Base-by-base conservation (phyloP, 192 early-diverging fungal species). In the Gigaspora rosea region DNA sequence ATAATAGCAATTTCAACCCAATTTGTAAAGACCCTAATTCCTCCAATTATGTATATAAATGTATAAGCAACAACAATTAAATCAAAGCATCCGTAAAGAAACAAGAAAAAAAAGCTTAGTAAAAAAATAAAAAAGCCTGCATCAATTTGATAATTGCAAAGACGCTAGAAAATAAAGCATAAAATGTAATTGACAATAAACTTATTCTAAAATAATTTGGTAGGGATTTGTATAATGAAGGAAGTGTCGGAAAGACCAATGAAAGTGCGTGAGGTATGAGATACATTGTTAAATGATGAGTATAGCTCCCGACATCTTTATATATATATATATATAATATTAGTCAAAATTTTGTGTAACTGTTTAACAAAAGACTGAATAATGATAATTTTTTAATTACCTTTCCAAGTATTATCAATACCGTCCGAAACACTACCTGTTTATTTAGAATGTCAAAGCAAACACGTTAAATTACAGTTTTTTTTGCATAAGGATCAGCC, bases 191-290 rank as follows among this genome's bases (percentile, higher is more conserved):
- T 41, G 64, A 41, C n/a, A 66, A 18, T 18, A 66, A 66, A 16
- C 64, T 66, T 18, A 46, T 66, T 46, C 64, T 66, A 33, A 66
- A 41, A 66, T 66, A n/a, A 66, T 41, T 15, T 66, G 64, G 64
- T 66, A 66, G 41, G 9, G 18, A n/a, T 20, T 66, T 66, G 41
- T 66, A 66, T 41, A 36, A 36, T 66, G 33, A 41, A 41, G 35
- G 18, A 7, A 46, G n/a, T 18, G 33, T 36, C 16, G 64, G 64
- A 18, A 66, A 46, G 8, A 46, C 36, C 16, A 66, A 41, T 20
- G 33, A 41, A n/a, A 66, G n/a, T 46, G 36, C 36, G 16, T 66
- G 18, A 36, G 64, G 64, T 46, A 66, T 66, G n/a, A 66, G 35
- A 46, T 41, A 11, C 64, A 66, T 66, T 66, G 41, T 35, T 11